Evolutionary conservation across 129 eudicot species (phyloP), one percentile per base, ranked within the genome.

Genomic region (Flaveria robusta): DNA sequence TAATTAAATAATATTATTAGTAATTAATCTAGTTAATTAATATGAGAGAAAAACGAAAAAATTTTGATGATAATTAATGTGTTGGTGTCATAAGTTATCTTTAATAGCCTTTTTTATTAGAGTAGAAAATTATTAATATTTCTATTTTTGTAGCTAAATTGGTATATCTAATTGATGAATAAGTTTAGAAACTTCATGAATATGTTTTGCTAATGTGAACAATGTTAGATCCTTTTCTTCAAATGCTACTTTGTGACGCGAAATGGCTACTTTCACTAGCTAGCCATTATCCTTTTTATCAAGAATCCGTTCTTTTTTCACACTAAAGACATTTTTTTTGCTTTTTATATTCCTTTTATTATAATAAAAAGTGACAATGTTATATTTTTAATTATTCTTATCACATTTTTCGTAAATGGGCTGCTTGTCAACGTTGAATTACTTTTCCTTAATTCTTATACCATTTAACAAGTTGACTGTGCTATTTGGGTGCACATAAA

Each of bases 181-280:
- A 52, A 23, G 70, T 42, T 15, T 26, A 9, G 29, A 46, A 75
- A 26, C 13, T 51, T 58, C 34, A 54, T 70, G 39, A 60, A 45
- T 11, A 27, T 19, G n/a, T 60, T 47, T 64, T 71, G 56, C 4
- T 42, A 49, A 42, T 63, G 78, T 71, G 82, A 79, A 79, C 82
- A 50, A 14, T 41, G 54, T 7, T 39, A 43, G 72, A 63, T 71
- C 77, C 73, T 26, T 79, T 79, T 63, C 72, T 71, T 11, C 23
- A 23, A 66, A 63, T 79, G 11, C 16, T 50, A 50, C 55, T 42
- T 79, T 62, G 72, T 71, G 67, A 24, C 46, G 29, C 52, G 22
- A 71, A 59, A 79, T 29, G 26, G 9, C 58, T 2, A 71, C 68
- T 78, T 70, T 47, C 67, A 50, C 81, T 70, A 59, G 71, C 12